Percentiles rank a stretch among this genome's conserved stretches.
These are phyloP conservation scores for Medicago lupulina DNA, from an alignment of 306 rosid species.

Conservation along the genomic window DNA sequence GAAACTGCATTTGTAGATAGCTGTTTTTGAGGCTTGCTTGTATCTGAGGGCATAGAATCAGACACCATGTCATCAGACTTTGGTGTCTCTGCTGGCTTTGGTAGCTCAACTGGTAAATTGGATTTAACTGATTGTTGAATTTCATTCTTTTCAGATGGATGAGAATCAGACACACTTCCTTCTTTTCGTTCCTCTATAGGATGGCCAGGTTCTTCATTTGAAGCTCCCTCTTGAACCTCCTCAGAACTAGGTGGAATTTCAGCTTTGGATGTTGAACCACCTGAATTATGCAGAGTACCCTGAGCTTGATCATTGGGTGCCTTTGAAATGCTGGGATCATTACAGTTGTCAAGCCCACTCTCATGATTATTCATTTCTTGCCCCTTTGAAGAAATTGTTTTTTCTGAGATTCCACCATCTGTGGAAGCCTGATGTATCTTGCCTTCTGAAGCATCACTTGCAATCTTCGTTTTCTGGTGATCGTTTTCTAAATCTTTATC, in stretches of 20 bases:
- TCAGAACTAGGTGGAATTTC: constrained; percentile 54
- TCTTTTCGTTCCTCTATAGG: constrained; percentile 47
- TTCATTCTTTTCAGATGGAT: constrained; percentile 53
- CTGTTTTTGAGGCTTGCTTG: constrained; percentile 34
- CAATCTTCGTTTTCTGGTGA: constrained; percentile 42
- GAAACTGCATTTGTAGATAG: constrained; percentile 42
- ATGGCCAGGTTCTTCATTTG: constrained; percentile 53
- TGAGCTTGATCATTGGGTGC: constrained; percentile 50
- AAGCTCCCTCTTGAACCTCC: constrained; percentile 49
- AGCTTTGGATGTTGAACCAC: constrained; percentile 53
- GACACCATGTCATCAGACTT: constrained; percentile 45
- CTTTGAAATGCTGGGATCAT: constrained; percentile 53
- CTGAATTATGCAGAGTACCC: constrained; percentile 45
- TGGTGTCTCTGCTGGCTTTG: constrained; percentile 47
- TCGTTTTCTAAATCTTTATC: constrained; percentile 50
- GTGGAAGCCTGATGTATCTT: constrained; percentile 43
- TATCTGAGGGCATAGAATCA: constrained; percentile 45
- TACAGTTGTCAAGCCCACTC: constrained; percentile 43
- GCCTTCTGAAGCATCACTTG: constrained; percentile 55
- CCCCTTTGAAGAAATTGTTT: constrained; percentile 47
- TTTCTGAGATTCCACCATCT: constrained; percentile 50
- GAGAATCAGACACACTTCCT: constrained; percentile 50
- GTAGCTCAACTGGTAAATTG: constrained; percentile 45
- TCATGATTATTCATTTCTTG: constrained; percentile 43
- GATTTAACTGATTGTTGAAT: constrained; percentile 49